These are phyloP conservation scores for Globisporangium perplexum DNA, from an alignment of 352 stramenopile genomes.

Conservation along the genomic window DNA sequence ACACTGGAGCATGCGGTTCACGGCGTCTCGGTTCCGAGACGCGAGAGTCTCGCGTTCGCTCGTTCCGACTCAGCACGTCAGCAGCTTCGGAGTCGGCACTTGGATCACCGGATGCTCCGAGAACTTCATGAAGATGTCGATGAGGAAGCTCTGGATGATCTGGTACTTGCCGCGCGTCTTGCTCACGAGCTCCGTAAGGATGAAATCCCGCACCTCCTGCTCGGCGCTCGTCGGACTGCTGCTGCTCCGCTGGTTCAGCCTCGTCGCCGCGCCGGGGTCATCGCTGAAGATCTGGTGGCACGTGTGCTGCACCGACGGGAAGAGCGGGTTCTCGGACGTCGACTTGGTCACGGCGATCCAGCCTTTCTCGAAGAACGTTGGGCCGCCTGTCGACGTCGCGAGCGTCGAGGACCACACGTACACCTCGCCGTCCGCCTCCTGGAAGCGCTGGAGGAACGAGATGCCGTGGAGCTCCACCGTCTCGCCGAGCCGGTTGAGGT, in stretches of 20 bases:
- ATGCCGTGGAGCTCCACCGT: conserved; percentile 4
- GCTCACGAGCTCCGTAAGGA: not conserved
- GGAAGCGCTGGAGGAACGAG: conserved; percentile 5
- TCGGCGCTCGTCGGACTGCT: not conserved
- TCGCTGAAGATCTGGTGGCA: conserved; percentile 12
- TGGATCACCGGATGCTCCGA: too few species aligned
- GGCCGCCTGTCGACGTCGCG: not conserved
- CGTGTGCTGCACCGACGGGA: conserved; percentile 1
- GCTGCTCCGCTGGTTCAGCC: not conserved
- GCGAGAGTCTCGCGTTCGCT: too few species aligned
- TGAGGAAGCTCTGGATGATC: not conserved
- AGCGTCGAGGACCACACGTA: conserved; percentile 4
- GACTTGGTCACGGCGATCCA: conserved; percentile 2
- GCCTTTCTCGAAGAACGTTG: conserved; percentile 7
- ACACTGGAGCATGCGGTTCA: too few species aligned
- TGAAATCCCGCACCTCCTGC: conserved; percentile 1
- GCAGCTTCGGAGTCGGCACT: too few species aligned
- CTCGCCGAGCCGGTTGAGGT: not conserved
- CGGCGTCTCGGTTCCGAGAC: too few species aligned
- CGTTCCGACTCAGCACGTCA: too few species aligned
- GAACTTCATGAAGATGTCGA: not conserved
- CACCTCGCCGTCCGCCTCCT: not conserved
- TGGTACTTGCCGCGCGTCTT: conserved; percentile 1
- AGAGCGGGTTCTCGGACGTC: not conserved
- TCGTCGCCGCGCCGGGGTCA: not conserved